Evolutionary conservation across 176 grass and related monocot genomes (phyloP), one percentile per base, ranked within the genome.

Genomic region (Aegilops umbellulata): DNA sequence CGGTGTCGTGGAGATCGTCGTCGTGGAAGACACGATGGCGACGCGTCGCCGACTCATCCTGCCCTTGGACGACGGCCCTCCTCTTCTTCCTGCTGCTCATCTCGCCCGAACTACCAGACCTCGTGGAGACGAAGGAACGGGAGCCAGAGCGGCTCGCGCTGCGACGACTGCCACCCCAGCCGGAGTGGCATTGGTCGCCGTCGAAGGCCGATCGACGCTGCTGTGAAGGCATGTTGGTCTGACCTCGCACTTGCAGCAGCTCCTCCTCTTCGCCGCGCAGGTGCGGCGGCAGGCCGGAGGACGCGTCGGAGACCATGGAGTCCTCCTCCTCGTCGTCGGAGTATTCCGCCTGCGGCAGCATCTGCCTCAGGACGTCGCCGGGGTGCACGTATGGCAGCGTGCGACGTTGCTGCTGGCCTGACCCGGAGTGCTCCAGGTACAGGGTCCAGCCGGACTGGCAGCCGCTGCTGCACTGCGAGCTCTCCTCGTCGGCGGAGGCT

Each of bases 251-350:
- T 14, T 55, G 64, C 10, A 27, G 24, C 13, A 31, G 20, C 31
- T 81, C 47, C 0, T 81, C 47, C 0, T 87, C 75, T 13, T 76
- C 46, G 5, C 49, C 60, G 3, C 12, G 68, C n/a, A 0, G 47
- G 1, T 15, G 22, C 17, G 35, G 89, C 17, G 90, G 87, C 1
- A 89, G 95, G 34, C 93, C 90, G 58, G 95, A 98, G 6, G 95
- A 95, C 79, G 95, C 95, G 86, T 98, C 95, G 74, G 95, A 95
- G 74, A 95, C 78, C 95, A 98, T 91, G 10, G 93, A 95, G 44
- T 93, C 77, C 68, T 94, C 90, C 36, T 91, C 93, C 11, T 86
- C 88, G 24, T 10, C 46, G 72, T 49, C 10, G 55, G 55, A 58
- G 10, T 30, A 25, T 27, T 49, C 77, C 58, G 10, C 16, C 44